Evolutionary conservation across 139 green algal genomes (phyloP).

Genomic region (Ettlia oleoabundans): DNA sequence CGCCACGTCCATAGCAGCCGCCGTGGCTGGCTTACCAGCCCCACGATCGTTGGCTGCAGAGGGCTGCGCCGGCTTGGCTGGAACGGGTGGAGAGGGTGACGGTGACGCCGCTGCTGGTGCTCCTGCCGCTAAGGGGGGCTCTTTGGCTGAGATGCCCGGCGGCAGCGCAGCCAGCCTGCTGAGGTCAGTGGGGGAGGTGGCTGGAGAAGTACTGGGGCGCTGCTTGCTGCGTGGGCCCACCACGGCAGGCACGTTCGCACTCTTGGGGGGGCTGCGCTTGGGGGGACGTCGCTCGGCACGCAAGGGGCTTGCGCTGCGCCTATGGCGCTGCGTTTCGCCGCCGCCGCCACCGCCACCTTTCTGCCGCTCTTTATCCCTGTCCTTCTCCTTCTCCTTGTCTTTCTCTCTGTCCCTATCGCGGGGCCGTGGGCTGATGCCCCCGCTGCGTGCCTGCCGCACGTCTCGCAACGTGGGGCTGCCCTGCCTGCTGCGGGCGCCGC

Average conservation of each 20-base stretch:
- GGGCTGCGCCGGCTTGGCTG: neutral
- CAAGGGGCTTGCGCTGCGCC: neutral
- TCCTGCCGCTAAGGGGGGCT: too few relatives aligned
- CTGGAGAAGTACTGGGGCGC: neutral
- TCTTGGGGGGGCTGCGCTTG: neutral
- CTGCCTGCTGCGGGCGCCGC: slow-evolving; percentile 10
- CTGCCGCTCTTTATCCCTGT: neutral
- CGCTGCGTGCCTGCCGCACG: neutral
- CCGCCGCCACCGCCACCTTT: neutral
- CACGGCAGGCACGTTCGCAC: neutral
- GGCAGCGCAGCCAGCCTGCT: neutral
- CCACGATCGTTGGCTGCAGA: neutral
- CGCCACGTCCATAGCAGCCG: too few relatives aligned
- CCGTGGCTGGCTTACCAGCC: too few relatives aligned
- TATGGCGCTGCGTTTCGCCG: neutral
- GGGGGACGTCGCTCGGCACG: neutral
- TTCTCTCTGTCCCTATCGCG: too few relatives aligned
- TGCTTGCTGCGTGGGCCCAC: too few relatives aligned
- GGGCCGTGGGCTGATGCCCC: slow-evolving; percentile 9
- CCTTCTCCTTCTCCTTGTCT: too few relatives aligned
- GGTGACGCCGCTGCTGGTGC: too few relatives aligned
- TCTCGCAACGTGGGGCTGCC: neutral
- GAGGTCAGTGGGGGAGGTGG: neutral
- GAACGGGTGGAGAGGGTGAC: too few relatives aligned
- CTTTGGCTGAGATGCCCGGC: neutral